Conservation (phyloP, 805 yeast genomes). For the Kodamaea kaohsiungensis region DNA sequence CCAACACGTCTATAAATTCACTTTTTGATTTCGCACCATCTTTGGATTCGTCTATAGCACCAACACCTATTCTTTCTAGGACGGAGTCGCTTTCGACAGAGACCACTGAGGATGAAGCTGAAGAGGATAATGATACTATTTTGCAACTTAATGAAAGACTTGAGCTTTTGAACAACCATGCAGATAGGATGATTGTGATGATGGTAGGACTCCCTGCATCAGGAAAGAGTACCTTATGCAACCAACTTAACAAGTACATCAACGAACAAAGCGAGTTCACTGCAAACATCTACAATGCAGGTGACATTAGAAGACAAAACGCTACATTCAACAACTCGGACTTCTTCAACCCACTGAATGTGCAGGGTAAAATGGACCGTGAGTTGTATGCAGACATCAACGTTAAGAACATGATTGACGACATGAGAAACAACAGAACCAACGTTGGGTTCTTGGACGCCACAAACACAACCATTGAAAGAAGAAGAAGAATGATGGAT, state of each 20-base stretch:
- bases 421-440: slow-evolving; percentile 24
- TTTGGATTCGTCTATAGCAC: not conserved
- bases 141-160: slow-evolving; percentile 8
- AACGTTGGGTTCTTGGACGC: slow-evolving; percentile 45
- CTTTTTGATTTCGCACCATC: slow-evolving; percentile 21
- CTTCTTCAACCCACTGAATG: slow-evolving; percentile 40
- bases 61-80: slow-evolving; percentile 20
- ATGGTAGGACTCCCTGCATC: slow-evolving; percentile 45
- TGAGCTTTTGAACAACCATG: slow-evolving; percentile 1
- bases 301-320: slow-evolving; percentile 47
- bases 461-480: slow-evolving; percentile 39
- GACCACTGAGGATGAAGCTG: slow-evolving; percentile 1
- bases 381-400: slow-evolving; percentile 38
- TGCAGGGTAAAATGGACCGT: slow-evolving; percentile 30
- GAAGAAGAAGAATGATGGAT: slow-evolving; percentile 34
- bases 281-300: slow-evolving; percentile 48
- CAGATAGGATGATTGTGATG: slow-evolving; percentile 26
- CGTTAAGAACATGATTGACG: slow-evolving; percentile 32
- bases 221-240: slow-evolving; percentile 41
- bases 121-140: not conserved
- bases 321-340: slow-evolving; percentile 30
- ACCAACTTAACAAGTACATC: slow-evolving; percentile 31
- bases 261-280: slow-evolving; percentile 24
- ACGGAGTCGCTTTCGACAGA: slow-evolving; percentile 12
- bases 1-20: slow-evolving; percentile 31